Conservation (phyloP, 2,329 filamentous ascomycete species). For the Hirsutella rhossiliensis region DNA sequence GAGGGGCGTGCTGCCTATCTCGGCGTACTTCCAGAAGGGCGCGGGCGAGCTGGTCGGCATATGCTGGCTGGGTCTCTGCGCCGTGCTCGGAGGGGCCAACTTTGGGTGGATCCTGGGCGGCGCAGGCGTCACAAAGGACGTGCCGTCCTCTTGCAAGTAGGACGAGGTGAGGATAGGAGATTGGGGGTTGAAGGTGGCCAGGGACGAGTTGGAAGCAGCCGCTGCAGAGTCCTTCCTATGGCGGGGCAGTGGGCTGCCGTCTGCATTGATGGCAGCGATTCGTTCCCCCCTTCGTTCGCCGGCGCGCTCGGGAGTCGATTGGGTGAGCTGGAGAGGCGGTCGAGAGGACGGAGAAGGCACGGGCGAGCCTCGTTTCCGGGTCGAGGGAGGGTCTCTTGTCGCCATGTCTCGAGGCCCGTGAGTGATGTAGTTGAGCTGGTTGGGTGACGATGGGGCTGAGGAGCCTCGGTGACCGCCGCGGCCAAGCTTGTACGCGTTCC, state of each 20-base stretch:
- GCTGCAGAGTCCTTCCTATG: conserved; percentile 30
- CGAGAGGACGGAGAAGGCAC: conserved; percentile 42
- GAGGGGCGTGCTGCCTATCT: conserved; percentile 62
- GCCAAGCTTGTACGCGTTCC: conserved; percentile 52
- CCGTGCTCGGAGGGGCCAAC: conserved; percentile 68
- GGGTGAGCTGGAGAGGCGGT: conserved; percentile 34
- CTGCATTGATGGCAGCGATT: conserved; percentile 29
- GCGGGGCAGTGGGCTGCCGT: conserved; percentile 51
- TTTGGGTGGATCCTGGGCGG: conserved; percentile 62
- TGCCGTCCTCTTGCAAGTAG: conserved; percentile 46
- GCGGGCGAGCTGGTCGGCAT: conserved; percentile 79
- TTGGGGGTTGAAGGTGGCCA: conserved; percentile 39
- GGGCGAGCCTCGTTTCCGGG: conserved; percentile 39
- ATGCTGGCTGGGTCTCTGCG: conserved; percentile 70
- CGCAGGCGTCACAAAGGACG: conserved; percentile 58
- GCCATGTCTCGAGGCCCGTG: conserved; percentile 45
- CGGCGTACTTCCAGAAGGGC: conserved; percentile 80
- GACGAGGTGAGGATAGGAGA: conserved; percentile 52
- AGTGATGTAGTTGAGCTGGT: conserved; percentile 47
- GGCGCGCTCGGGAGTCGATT: conserved; percentile 47
- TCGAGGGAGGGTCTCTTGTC: conserved; percentile 35
- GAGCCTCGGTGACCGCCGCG: conserved; percentile 54
- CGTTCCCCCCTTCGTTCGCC: conserved; percentile 25
- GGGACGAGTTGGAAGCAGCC: conserved; percentile 24
- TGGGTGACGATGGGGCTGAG: conserved; percentile 58